Evolutionary conservation across 441 rosid species (phyloP).

Genomic region (Hypseocharis bilobata): DNA sequence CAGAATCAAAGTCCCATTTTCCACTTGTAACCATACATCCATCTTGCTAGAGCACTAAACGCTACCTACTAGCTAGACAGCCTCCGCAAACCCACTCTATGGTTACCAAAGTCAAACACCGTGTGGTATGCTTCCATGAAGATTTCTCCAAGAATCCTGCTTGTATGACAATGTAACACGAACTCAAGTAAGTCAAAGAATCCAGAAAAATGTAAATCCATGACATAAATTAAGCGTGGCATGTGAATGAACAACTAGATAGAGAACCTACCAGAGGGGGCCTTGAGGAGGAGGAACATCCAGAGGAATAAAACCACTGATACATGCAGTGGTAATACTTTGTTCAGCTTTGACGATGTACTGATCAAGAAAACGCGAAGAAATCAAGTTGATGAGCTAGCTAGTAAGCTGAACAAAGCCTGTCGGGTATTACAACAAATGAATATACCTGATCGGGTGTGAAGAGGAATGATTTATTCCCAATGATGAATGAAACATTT

Average conservation of each 20-base stretch:
- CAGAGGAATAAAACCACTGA: constrained; percentile 25
- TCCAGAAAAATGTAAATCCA: not conserved
- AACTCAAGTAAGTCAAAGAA: no score
- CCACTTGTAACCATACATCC: no score
- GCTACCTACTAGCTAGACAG: constrained; percentile 3
- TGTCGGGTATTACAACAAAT: no score
- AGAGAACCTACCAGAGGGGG: constrained; percentile 27
- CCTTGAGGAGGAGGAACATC: constrained; percentile 29
- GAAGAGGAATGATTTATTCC: constrained; percentile 38
- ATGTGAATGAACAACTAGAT: not conserved
- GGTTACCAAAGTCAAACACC: constrained; percentile 33
- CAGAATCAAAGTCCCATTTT: no score
- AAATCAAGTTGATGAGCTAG: not conserved
- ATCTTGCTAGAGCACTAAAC: no score
- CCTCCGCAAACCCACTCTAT: constrained; percentile 30
- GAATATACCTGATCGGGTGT: constrained; percentile 38
- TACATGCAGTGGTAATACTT: constrained; percentile 18
- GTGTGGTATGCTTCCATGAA: constrained; percentile 34
- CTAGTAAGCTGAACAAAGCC: no score
- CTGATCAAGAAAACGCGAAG: constrained; percentile 13
- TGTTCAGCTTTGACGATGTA: constrained; percentile 20
- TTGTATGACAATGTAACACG: not conserved
- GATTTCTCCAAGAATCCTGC: constrained; percentile 31
- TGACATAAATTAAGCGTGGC: not conserved
- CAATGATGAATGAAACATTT: constrained; percentile 39